These are phyloP conservation scores for Zea luxurians DNA, from an alignment of 176 grass and related monocot genomes.

Conservation along the genomic window DNA sequence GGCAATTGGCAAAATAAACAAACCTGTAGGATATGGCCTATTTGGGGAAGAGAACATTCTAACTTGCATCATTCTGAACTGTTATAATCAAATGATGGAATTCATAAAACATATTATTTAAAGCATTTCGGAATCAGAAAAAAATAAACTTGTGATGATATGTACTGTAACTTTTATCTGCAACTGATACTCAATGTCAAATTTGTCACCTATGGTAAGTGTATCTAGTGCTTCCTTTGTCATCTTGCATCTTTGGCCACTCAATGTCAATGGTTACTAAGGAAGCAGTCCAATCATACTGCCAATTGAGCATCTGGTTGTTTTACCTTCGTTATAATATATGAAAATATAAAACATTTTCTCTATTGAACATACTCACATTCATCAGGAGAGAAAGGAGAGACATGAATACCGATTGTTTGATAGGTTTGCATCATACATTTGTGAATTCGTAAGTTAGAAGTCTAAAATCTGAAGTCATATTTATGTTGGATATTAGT, in stretches of 20 bases:
- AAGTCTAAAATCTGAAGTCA: not conserved
- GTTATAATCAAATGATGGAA: not conserved
- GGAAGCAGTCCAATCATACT: not conserved
- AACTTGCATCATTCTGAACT: not conserved
- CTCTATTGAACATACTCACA: not conserved
- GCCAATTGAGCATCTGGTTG: not conserved
- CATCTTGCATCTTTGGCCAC: constrained; percentile 19
- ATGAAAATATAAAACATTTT: not conserved
- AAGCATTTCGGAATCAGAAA: not conserved
- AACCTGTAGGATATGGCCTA: not conserved
- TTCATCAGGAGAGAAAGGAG: not conserved
- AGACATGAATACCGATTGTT: not conserved
- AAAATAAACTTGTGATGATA: not conserved
- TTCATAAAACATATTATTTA: constrained; percentile 4
- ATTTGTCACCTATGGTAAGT: not conserved
- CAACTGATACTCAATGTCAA: not conserved
- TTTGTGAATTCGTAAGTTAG: not conserved
- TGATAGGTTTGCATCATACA: not conserved
- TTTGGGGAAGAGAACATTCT: not conserved
- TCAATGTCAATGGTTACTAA: not conserved
- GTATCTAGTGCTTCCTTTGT: constrained; percentile 15
- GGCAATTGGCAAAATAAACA: not conserved
- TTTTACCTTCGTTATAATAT: not conserved
- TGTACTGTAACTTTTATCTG: not conserved
- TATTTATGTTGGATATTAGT: not conserved